Evolutionary conservation across 1,284 basidiomycete genomes (phyloP).

Genomic region (Ceratobasidium sp.): DNA sequence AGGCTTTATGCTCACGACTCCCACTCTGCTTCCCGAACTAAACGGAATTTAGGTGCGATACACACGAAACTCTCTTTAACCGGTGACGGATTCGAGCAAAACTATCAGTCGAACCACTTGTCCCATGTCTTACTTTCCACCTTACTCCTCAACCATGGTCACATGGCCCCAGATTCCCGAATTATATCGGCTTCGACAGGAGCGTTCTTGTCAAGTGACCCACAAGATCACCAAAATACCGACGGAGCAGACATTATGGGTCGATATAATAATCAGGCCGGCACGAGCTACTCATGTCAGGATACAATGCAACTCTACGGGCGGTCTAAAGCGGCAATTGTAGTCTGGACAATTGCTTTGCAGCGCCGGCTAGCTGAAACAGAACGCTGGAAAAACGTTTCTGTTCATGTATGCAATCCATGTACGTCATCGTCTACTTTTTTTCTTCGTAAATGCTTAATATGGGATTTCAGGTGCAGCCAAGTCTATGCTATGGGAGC

Average conservation of each 20-base stretch:
- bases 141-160: slow-evolving; percentile 36
- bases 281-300: slow-evolving; percentile 12
- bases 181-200: slow-evolving; percentile 41
- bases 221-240: slow-evolving; percentile 25
- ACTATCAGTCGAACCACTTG: slow-evolving; percentile 46
- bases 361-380: slow-evolving; percentile 28
- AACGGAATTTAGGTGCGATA: slow-evolving; percentile 24
- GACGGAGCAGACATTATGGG: slow-evolving; percentile 43
- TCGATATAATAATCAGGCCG: slow-evolving; percentile 7
- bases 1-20: not conserved
- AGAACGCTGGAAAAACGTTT: slow-evolving; percentile 41
- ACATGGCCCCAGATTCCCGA: slow-evolving; percentile 40
- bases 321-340: slow-evolving; percentile 45
- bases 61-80: slow-evolving; percentile 12
- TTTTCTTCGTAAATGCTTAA: not conserved
- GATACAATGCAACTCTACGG: slow-evolving; percentile 37
- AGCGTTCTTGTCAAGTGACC: slow-evolving; percentile 40
- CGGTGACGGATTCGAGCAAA: slow-evolving; percentile 43
- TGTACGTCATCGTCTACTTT: slow-evolving; percentile 29
- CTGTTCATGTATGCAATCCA: slow-evolving; percentile 45
- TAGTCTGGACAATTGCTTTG: slow-evolving; percentile 45
- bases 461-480: slow-evolving; percentile 24
- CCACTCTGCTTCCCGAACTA: not conserved
- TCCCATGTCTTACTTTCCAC: slow-evolving; percentile 40
- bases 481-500: slow-evolving; percentile 18